Evolutionary conservation across 164 flowering plant species (phyloP).

Genomic region (Berberis thunbergii): DNA sequence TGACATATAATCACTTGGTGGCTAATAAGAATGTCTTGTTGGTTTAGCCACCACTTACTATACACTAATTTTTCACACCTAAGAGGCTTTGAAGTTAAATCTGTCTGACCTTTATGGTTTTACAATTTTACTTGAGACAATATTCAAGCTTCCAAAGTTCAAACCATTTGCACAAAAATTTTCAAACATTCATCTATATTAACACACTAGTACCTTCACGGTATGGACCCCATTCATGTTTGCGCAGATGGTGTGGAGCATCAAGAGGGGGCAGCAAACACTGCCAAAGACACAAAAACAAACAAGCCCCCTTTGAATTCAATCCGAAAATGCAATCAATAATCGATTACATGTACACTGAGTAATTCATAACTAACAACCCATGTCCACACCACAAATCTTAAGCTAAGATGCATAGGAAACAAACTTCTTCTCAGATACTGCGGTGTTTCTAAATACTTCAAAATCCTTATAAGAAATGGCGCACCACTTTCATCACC

Average conservation of each 20-base stretch:
- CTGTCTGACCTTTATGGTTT: too few relatives aligned
- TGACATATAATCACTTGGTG: too few relatives aligned
- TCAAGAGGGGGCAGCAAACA: constrained; percentile 96
- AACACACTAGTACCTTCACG: constrained; percentile 58
- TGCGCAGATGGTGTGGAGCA: constrained; percentile 97
- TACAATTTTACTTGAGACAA: too few relatives aligned
- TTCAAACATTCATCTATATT: too few relatives aligned
- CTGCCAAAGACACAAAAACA: constrained; percentile 29
- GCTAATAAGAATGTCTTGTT: too few relatives aligned
- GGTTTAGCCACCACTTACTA: too few relatives aligned
- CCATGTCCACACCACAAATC: constrained; percentile 61
- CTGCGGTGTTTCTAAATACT: constrained; percentile 95
- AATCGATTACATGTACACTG: background rate
- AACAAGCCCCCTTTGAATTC: background rate
- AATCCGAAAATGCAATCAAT: background rate
- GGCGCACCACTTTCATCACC: constrained; percentile 64
- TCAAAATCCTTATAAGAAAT: constrained; percentile 70
- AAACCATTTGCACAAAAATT: too few relatives aligned
- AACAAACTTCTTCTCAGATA: constrained; percentile 74
- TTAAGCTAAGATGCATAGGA: constrained; percentile 65
- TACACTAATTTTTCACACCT: too few relatives aligned
- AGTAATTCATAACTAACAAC: background rate
- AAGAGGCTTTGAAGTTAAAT: too few relatives aligned
- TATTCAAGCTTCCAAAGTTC: too few relatives aligned
- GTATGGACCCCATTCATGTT: constrained; percentile 92